Conservation (phyloP, 257 asterid species). For the Cruciata laevipes region DNA sequence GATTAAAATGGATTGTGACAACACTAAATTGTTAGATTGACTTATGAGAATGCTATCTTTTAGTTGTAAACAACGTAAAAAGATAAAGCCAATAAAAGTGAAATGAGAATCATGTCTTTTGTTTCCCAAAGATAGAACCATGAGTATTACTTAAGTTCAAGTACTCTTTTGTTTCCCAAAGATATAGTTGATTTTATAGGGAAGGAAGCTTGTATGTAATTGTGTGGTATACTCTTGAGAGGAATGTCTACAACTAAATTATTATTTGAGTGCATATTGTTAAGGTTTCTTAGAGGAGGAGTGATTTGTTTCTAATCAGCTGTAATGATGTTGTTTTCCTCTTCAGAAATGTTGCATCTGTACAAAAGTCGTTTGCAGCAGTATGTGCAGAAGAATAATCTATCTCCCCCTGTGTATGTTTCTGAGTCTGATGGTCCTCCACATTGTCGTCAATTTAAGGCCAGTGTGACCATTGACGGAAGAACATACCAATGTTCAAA, state of each 20-base stretch:
- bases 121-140: background rate
- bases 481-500: slow-evolving; percentile 38
- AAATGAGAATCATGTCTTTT: background rate
- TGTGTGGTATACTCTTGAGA: background rate
- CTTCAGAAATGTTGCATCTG: slow-evolving; percentile 38
- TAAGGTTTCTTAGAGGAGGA: background rate
- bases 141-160: background rate
- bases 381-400: slow-evolving; percentile 45
- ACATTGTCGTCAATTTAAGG: slow-evolving; percentile 52
- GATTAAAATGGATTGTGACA: background rate
- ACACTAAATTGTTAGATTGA: background rate
- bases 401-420: slow-evolving; percentile 47
- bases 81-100: too few relatives aligned
- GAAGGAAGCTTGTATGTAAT: background rate
- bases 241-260: background rate
- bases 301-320: background rate
- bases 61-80: too few relatives aligned
- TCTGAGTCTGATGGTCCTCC: slow-evolving; percentile 64
- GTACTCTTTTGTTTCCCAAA: background rate
- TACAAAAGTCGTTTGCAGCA: slow-evolving; percentile 66
- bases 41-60: background rate
- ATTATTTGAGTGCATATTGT: background rate
- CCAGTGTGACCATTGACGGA: slow-evolving; percentile 46
- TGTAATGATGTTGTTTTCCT: background rate
- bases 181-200: background rate